Evolutionary conservation across 768 basidiomycete species (phyloP).

Genomic region (Amanita muscaria): DNA sequence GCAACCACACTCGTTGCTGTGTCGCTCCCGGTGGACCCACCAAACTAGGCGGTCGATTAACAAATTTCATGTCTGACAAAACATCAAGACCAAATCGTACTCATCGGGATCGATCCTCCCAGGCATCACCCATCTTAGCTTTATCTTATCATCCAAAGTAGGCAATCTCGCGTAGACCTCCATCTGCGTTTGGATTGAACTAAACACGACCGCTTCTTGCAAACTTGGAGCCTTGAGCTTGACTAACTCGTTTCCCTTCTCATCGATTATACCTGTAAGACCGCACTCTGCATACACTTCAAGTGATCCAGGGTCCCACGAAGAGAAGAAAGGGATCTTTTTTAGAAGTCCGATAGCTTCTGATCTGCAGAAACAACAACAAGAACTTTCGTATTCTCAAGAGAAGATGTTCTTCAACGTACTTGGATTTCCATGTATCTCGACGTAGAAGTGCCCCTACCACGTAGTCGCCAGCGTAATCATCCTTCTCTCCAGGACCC

Average conservation of each 20-base stretch:
- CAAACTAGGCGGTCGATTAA: constrained; percentile 11
- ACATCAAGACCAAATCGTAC: constrained; percentile 21
- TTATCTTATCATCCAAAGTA: constrained; percentile 38
- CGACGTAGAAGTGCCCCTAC: constrained; percentile 49
- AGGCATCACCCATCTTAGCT: constrained; percentile 48
- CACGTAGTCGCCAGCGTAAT: constrained; percentile 18
- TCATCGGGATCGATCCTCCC: constrained; percentile 27
- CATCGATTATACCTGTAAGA: constrained; percentile 28
- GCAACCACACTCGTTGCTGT: constrained; percentile 32
- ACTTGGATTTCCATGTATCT: constrained; percentile 57
- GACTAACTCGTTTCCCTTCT: constrained; percentile 26
- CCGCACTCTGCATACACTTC: constrained; percentile 53
- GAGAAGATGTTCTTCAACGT: constrained; percentile 1
- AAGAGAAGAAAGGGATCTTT: constrained; percentile 54
- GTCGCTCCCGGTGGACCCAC: constrained; percentile 27
- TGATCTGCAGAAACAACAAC: constrained; percentile 28
- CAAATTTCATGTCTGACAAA: too few species aligned
- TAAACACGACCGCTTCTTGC: constrained; percentile 57
- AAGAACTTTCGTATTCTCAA: neutral
- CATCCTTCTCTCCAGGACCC: too few species aligned
- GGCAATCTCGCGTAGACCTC: constrained; percentile 34
- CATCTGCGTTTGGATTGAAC: constrained; percentile 2
- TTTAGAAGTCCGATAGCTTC: constrained; percentile 46
- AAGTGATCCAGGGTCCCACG: constrained; percentile 62
- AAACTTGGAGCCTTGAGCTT: constrained; percentile 58